Conservation (phyloP, 805 yeast genomes). For the Sugiyamaella floridensis region DNA sequence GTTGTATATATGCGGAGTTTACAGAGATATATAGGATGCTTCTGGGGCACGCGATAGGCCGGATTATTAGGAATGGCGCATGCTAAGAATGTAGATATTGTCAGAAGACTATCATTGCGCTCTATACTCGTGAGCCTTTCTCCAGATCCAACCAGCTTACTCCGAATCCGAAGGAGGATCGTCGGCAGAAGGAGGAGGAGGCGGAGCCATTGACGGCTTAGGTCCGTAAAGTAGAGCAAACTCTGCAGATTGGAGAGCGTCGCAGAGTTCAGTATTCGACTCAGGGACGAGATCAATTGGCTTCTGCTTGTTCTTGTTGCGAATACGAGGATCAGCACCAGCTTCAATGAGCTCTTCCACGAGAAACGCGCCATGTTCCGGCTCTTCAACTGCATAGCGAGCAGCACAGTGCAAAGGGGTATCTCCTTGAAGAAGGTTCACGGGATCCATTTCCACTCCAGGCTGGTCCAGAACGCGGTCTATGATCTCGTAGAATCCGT, state of each 20-base stretch:
- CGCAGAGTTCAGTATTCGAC: slow-evolving; percentile 49
- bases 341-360: slow-evolving; percentile 82
- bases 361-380: slow-evolving; percentile 75
- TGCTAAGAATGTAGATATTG: background rate
- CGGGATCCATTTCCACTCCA: slow-evolving; percentile 85
- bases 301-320: slow-evolving; percentile 56
- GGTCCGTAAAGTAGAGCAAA: slow-evolving; percentile 42
- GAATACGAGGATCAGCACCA: slow-evolving; percentile 69
- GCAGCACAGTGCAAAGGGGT: slow-evolving; percentile 89
- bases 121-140: no score
- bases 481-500: slow-evolving; percentile 81
- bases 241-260: slow-evolving; percentile 75
- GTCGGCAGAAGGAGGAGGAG: slow-evolving; percentile 16
- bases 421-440: slow-evolving; percentile 62
- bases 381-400: slow-evolving; percentile 66
- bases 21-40: no score
- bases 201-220: slow-evolving; percentile 11
- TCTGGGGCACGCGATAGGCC: no score
- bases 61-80: no score
- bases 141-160: background rate
- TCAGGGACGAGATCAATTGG: slow-evolving; percentile 65
- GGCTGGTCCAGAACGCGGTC: slow-evolving; percentile 78
- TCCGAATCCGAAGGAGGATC: slow-evolving; percentile 10
- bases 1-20: background rate
- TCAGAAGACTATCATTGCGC: background rate